Conservation (phyloP, 2,329 filamentous ascomycete genomes). For the Pseudogymnoascus sp. region DNA sequence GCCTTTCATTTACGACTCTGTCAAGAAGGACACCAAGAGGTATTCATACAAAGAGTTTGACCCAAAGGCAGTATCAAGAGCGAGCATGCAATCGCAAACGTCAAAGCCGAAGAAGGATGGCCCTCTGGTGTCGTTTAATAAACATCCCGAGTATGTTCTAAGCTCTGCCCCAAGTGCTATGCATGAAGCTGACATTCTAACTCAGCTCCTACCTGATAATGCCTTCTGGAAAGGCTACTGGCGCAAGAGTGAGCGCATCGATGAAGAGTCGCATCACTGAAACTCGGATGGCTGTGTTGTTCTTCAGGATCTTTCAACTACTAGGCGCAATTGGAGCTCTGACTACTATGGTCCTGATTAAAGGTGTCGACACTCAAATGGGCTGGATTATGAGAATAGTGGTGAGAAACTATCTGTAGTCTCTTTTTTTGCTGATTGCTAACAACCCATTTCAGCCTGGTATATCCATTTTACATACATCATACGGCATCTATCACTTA, state of each 20-base stretch:
- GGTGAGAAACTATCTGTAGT: constrained; percentile 42
- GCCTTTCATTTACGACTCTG: constrained; percentile 65
- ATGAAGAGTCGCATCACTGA: constrained; percentile 66
- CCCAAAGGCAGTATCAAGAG: constrained; percentile 75
- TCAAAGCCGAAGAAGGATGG: constrained; percentile 60
- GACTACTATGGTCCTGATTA: constrained; percentile 69
- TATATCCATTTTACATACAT: constrained; percentile 61
- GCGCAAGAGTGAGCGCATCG: constrained; percentile 57
- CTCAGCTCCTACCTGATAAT: constrained; percentile 50
- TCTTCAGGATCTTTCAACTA: constrained; percentile 58
- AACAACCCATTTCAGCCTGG: constrained; percentile 51
- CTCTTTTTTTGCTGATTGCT: not conserved
- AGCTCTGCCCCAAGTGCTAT: not conserved
- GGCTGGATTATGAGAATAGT: constrained; percentile 71
- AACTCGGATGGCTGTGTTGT: constrained; percentile 60
- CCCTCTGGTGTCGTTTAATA: constrained; percentile 73
- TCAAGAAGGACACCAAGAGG: constrained; percentile 38
- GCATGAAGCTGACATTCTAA: constrained; percentile 12
- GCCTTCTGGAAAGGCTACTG: constrained; percentile 51
- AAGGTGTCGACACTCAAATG: constrained; percentile 52
- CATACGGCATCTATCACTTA: constrained; percentile 78
- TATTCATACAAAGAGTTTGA: constrained; percentile 60
- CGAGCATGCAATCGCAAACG: constrained; percentile 60
- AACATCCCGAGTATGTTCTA: constrained; percentile 68
- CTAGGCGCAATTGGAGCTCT: constrained; percentile 63